Conservation (phyloP, 495 filamentous ascomycete genomes). For the Collariella sp. region DNA sequence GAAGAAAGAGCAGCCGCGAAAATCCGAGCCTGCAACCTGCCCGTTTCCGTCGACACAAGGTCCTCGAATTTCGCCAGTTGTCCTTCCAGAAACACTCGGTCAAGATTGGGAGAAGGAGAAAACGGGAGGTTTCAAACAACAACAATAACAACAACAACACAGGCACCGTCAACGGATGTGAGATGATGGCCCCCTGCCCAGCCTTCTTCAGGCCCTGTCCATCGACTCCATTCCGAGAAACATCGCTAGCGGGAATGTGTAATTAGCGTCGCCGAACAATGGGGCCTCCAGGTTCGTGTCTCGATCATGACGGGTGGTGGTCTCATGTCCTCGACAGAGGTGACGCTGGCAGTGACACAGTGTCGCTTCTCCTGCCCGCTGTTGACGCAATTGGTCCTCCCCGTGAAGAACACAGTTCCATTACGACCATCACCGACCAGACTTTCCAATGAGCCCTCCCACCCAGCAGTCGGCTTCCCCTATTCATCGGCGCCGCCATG, state of each 20-base stretch:
- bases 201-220: too few species aligned
- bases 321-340: too few species aligned
- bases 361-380: neutral
- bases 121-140: too few species aligned
- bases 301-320: neutral
- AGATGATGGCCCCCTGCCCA: too few species aligned
- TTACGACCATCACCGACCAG: too few species aligned
- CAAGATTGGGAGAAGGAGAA: too few species aligned
- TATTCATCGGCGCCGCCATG: neutral
- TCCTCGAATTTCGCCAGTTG: neutral
- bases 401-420: neutral
- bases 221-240: neutral
- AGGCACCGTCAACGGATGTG: too few species aligned
- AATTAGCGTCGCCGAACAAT: neutral
- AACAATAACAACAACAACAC: too few species aligned
- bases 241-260: neutral
- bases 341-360: neutral
- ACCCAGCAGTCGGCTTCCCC: slow-evolving; percentile 1
- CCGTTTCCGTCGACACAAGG: neutral
- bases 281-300: neutral
- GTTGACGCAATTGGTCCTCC: neutral
- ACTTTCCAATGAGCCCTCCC: neutral
- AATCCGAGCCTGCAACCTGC: neutral
- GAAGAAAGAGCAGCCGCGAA: neutral
- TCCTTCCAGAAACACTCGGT: neutral